Evolutionary conservation across 257 asterid species (phyloP), one percentile per base, ranked within the genome.

Genomic region (Petunia secreta): DNA sequence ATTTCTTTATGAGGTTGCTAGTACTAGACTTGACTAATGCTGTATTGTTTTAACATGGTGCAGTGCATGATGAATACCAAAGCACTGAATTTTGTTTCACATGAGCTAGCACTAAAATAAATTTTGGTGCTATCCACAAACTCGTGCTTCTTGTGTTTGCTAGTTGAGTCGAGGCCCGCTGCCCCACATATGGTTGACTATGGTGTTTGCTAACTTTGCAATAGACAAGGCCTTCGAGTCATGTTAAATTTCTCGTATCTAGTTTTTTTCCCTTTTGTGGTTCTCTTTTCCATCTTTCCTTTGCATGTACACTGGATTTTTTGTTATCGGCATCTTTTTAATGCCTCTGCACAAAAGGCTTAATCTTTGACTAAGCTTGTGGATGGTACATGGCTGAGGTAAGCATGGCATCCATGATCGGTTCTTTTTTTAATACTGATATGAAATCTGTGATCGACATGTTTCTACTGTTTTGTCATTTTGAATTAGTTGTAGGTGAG

Each of bases 51-150:
- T 14, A 25, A 14, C 60, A 34, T 3, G 6, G 37, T 16, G 63
- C 91, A 90, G 98, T 93, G 48, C 79, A 93, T 91, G 89, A 85
- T 89, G 88, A 93, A 93, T 80, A 97, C 98, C 67, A 95, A 95
- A 60, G 58, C 43, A 25, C 25, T 48, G 77, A 10, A 5, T 48
- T 10, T 0, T 69, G 77, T 48, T 71, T 50, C 60, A 48, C 44
- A 48, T 34, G 60, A 71, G 11, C 77, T 25, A 46, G 77, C 10
- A 69, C 16, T 46, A 13, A n/a, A 48, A 2, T 48, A 71, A 25
- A 71, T 48, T 68, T 69, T 69, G 43, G 59, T 69, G 77, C 0
- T 48, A 25, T 34, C 11, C 48, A 48, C 60, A 34, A 10, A 0
- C 7, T 55, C 15, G 14, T 34, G 5, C 8, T 25, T 25, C 25